Percentiles rank a stretch among this genome's conserved stretches.
These are phyloP conservation scores for Colletotrichum lentis DNA, from an alignment of 2,329 filamentous ascomycete species.

Conservation along the genomic window DNA sequence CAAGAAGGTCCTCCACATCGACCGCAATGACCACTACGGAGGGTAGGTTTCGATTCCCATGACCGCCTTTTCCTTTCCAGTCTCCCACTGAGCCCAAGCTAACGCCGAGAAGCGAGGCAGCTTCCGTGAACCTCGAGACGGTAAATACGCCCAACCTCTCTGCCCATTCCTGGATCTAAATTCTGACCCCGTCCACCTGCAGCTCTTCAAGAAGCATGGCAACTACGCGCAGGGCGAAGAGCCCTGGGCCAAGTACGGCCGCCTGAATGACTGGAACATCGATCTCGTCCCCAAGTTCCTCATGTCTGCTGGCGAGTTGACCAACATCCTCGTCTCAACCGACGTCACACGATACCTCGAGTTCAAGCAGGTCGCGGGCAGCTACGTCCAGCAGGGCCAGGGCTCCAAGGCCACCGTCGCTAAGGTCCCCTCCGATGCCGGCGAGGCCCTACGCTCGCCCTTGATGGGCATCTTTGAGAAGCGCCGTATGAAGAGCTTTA, in stretches of 20 bases:
- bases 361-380: slow-evolving; percentile 94
- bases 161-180: slow-evolving; percentile 23
- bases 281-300: slow-evolving; percentile 98
- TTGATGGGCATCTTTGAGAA: slow-evolving; percentile 99
- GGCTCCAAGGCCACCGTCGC: slow-evolving; percentile 88
- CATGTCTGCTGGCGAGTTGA: slow-evolving; percentile 98
- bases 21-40: slow-evolving; percentile 98
- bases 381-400: slow-evolving; percentile 90
- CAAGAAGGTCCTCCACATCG: slow-evolving; percentile 98
- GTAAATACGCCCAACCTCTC: slow-evolving; percentile 57
- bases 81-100: slow-evolving; percentile 22
- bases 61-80: slow-evolving; percentile 15
- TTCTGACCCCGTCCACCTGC: slow-evolving; percentile 35
- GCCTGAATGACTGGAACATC: slow-evolving; percentile 98
- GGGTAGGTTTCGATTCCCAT: slow-evolving; percentile 68
- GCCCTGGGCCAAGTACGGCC: slow-evolving; percentile 98
- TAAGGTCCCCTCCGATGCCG: slow-evolving; percentile 94
- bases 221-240: slow-evolving; percentile 81
- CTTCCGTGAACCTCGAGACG: slow-evolving; percentile 95
- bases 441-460: slow-evolving; percentile 88
- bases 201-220: slow-evolving; percentile 98
- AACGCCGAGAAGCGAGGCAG: slow-evolving; percentile 74
- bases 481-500: slow-evolving; percentile 93
- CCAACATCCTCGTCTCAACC: slow-evolving; percentile 97
- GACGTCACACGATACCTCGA: slow-evolving; percentile 89